Percentiles rank a stretch among this genome's conserved stretches.
Conservation (phyloP, 371 early-diverging fungal species). For the Mucor velutinosus region DNA sequence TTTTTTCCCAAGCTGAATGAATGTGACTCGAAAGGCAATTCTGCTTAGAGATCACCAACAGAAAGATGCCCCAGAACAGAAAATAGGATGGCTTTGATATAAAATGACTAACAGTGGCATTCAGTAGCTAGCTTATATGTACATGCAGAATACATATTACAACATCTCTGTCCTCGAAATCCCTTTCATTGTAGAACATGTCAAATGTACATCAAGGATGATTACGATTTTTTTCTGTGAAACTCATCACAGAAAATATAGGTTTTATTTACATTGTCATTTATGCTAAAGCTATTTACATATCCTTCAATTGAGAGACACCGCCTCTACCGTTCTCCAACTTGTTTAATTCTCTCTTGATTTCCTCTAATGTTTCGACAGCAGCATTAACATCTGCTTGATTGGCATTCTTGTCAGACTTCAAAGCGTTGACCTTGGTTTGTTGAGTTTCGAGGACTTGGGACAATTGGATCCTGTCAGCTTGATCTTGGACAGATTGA, state of each 20-base stretch:
- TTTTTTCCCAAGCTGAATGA: neutral
- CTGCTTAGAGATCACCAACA: neutral
- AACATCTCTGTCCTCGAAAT: neutral
- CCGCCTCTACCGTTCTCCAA: neutral
- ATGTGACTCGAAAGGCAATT: constrained; percentile 5
- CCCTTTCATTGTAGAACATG: neutral
- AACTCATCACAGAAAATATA: neutral
- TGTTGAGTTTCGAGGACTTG: neutral
- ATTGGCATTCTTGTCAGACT: neutral
- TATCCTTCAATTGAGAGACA: neutral
- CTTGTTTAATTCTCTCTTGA: neutral
- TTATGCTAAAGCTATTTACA: neutral
- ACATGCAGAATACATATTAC: neutral
- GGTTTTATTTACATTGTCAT: neutral
- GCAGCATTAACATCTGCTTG: neutral
- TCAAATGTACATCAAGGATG: neutral
- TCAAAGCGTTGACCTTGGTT: neutral
- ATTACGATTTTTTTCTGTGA: neutral
- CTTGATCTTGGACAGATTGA: neutral
- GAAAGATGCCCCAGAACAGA: neutral
- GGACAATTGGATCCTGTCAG: neutral
- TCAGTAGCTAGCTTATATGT: too few species aligned
- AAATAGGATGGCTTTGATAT: neutral
- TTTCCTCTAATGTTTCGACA: neutral
- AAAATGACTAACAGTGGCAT: neutral